These are phyloP conservation scores for Trichoderma sp. DNA, from an alignment of 2,329 filamentous ascomycete genomes.

Conservation along the genomic window DNA sequence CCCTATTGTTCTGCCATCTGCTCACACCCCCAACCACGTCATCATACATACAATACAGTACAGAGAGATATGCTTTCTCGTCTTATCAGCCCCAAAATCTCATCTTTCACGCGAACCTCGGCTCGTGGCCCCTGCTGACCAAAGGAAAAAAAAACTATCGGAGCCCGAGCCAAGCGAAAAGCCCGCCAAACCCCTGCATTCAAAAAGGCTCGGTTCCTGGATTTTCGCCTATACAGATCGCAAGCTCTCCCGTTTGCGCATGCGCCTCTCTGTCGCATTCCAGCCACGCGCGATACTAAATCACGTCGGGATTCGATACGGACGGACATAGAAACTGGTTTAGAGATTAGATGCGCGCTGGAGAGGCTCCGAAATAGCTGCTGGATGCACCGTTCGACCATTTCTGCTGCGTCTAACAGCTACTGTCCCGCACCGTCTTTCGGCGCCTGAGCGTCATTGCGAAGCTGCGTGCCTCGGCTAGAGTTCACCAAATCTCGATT, in stretches of 20 bases:
- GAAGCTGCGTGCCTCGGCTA: not conserved
- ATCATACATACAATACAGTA: not conserved
- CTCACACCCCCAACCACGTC: not conserved
- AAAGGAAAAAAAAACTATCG: slow-evolving; percentile 1
- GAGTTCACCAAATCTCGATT: not conserved
- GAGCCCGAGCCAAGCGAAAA: slow-evolving; percentile 8
- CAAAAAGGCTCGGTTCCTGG: slow-evolving; percentile 17
- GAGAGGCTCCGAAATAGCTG: not conserved
- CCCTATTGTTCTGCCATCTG: not conserved
- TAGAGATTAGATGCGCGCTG: not conserved
- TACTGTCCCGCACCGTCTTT: slow-evolving; percentile 40
- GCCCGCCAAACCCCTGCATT: slow-evolving; percentile 14
- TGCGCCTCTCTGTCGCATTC: slow-evolving; percentile 6
- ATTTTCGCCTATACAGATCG: slow-evolving; percentile 8
- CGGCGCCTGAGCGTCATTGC: slow-evolving; percentile 38
- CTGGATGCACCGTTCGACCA: slow-evolving; percentile 34
- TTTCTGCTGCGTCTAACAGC: slow-evolving; percentile 31
- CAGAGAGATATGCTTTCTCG: not conserved
- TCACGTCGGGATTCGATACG: not conserved
- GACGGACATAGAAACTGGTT: not conserved
- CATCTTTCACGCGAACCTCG: slow-evolving; percentile 4
- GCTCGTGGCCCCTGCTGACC: slow-evolving; percentile 3
- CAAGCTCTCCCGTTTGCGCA: not conserved
- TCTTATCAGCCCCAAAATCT: slow-evolving; percentile 6
- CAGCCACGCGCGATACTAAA: not conserved